Percentiles rank a stretch among this genome's conserved stretches.
These are phyloP conservation scores for Trichoderma erinaceum DNA, from an alignment of 495 filamentous ascomycete species.

Conservation along the genomic window DNA sequence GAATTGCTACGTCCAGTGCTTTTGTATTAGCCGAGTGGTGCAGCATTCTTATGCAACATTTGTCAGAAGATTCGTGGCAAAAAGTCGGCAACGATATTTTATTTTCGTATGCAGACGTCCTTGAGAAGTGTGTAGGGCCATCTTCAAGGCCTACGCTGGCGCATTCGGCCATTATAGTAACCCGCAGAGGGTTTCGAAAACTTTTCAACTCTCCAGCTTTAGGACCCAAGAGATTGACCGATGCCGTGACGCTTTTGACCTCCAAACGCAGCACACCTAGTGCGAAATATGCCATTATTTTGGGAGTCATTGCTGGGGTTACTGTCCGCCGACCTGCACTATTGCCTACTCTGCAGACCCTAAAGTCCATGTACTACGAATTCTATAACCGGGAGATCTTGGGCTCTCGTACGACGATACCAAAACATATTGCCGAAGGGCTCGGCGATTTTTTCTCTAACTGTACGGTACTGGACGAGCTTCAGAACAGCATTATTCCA, in stretches of 20 bases:
- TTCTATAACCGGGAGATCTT: slow-evolving; percentile 85
- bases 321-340: slow-evolving; percentile 58
- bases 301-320: slow-evolving; percentile 83
- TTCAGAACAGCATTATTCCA: slow-evolving; percentile 69
- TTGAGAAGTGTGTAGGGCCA: slow-evolving; percentile 71
- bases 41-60: slow-evolving; percentile 61
- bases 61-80: slow-evolving; percentile 54
- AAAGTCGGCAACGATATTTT: slow-evolving; percentile 58
- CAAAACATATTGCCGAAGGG: slow-evolving; percentile 63
- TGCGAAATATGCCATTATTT: slow-evolving; percentile 63
- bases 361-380: slow-evolving; percentile 63
- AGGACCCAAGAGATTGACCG: slow-evolving; percentile 53
- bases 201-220: slow-evolving; percentile 55
- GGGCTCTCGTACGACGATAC: slow-evolving; percentile 65
- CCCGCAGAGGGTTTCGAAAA: slow-evolving; percentile 65
- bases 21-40: slow-evolving; percentile 93
- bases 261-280: slow-evolving; percentile 54
- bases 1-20: slow-evolving; percentile 69
- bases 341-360: slow-evolving; percentile 51
- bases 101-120: slow-evolving; percentile 52
- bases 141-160: slow-evolving; percentile 52
- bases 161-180: slow-evolving; percentile 62
- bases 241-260: slow-evolving; percentile 59
- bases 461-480: slow-evolving; percentile 69
- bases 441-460: slow-evolving; percentile 75